Percentiles rank a stretch among this genome's conserved stretches.
Evolutionary conservation across 2,329 filamentous ascomycete genomes (phyloP).

Genomic region (Verticillium nonalfalfae): DNA sequence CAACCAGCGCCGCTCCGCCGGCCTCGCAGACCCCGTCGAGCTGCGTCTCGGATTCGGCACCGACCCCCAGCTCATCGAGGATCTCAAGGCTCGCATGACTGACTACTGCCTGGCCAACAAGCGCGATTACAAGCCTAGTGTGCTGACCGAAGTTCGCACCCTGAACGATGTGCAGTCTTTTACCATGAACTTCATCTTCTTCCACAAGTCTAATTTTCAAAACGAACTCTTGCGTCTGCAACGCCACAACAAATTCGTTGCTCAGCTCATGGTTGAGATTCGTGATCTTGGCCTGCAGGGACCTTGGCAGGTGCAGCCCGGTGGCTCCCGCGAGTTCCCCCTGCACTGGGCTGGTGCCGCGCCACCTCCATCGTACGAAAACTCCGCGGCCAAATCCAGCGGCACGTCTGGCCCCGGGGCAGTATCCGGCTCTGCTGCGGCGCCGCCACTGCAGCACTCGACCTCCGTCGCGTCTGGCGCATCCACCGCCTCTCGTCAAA

Average conservation of each 20-base stretch:
- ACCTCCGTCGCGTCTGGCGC: slow-evolving; percentile 18
- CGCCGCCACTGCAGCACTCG: slow-evolving; percentile 13
- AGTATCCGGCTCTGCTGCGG: slow-evolving; percentile 5
- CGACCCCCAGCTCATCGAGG: slow-evolving; percentile 73
- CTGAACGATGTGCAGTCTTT: slow-evolving; percentile 81
- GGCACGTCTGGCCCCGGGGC: slow-evolving; percentile 7
- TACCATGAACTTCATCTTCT: slow-evolving; percentile 88
- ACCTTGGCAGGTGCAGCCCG: slow-evolving; percentile 54
- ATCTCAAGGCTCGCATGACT: slow-evolving; percentile 70
- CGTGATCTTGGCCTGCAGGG: slow-evolving; percentile 80
- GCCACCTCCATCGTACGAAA: slow-evolving; percentile 26
- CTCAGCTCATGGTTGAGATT: slow-evolving; percentile 82
- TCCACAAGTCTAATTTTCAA: slow-evolving; percentile 96
- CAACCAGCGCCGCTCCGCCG: slow-evolving; percentile 86
- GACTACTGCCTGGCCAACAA: slow-evolving; percentile 82
- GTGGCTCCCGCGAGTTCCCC: slow-evolving; percentile 62
- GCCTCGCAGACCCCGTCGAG: slow-evolving; percentile 77
- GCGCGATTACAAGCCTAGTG: slow-evolving; percentile 80
- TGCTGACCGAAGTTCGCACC: slow-evolving; percentile 75
- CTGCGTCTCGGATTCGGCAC: slow-evolving; percentile 87
- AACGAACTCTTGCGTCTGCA: slow-evolving; percentile 87
- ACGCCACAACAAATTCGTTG: slow-evolving; percentile 90
- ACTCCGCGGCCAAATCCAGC: slow-evolving; percentile 12
- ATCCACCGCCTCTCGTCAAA: slow-evolving; percentile 5
- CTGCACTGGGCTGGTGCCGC: slow-evolving; percentile 42